phyloP scores from a whole-genome alignment of 345 rosid genomes.

The Iberis pinnata region DNA sequence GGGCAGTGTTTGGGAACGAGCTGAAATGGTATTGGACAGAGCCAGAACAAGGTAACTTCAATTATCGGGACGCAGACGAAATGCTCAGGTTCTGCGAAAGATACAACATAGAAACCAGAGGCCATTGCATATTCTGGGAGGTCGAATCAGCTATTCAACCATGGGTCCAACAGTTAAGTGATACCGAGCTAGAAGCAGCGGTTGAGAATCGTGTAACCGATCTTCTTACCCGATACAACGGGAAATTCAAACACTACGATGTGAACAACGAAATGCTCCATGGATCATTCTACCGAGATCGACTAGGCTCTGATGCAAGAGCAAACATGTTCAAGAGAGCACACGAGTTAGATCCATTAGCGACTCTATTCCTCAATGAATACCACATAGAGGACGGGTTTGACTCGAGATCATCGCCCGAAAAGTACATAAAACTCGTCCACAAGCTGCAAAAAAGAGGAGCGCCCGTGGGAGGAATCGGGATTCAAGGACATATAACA shows the following conservation, averaged over 20 bases:
- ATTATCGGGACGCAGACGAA: constrained; percentile 79
- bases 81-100: constrained; percentile 64
- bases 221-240: constrained; percentile 77
- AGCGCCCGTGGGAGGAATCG: constrained; percentile 85
- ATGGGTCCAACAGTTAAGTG: constrained; percentile 66
- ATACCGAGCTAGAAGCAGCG: constrained; percentile 44
- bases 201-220: constrained; percentile 62
- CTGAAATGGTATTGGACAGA: constrained; percentile 99
- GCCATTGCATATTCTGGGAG: constrained; percentile 99
- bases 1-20: constrained; percentile 96
- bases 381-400: constrained; percentile 85
- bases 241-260: constrained; percentile 80
- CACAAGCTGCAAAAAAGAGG: constrained; percentile 65
- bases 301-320: constrained; percentile 53
- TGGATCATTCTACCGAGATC: constrained; percentile 73
- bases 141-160: constrained; percentile 66
- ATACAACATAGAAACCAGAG: constrained; percentile 57
- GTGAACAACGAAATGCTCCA: constrained; percentile 98
- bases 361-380: constrained; percentile 73
- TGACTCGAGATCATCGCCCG: constrained; percentile 67
- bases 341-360: constrained; percentile 59
- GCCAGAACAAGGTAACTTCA: constrained; percentile 62
- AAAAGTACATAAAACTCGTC: constrained; percentile 66
- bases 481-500: constrained; percentile 87
- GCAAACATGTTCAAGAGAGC: constrained; percentile 70